phyloP scores from a whole-genome alignment of 2,329 filamentous ascomycete species.

The Aureobasidium vineae region DNA sequence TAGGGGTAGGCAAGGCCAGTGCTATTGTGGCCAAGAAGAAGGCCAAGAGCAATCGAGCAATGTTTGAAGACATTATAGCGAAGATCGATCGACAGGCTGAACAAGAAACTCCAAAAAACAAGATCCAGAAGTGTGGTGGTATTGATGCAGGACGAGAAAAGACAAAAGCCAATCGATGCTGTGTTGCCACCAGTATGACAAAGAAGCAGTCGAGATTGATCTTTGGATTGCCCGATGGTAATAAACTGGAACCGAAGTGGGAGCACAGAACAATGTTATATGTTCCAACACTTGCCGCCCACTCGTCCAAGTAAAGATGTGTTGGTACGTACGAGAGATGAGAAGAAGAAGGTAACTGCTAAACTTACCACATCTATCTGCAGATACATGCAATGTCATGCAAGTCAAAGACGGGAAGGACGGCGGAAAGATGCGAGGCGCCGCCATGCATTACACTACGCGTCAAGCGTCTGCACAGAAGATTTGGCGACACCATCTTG shows the following conservation, averaged over 20 bases:
- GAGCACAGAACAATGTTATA: slow-evolving; percentile 15
- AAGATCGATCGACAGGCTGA: background rate
- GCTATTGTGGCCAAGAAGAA: slow-evolving; percentile 2
- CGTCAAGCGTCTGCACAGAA: slow-evolving; percentile 4
- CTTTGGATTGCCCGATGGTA: background rate
- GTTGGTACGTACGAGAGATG: slow-evolving; percentile 9
- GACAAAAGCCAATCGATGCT: slow-evolving; percentile 10
- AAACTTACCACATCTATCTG: slow-evolving; percentile 15
- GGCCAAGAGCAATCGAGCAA: slow-evolving; percentile 6
- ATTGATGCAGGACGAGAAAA: background rate
- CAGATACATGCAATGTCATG: slow-evolving; percentile 23
- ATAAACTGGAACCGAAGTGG: slow-evolving; percentile 1
- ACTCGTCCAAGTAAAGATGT: background rate
- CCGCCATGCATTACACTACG: slow-evolving; percentile 16
- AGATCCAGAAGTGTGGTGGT: background rate
- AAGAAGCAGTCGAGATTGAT: background rate
- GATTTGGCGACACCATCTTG: background rate
- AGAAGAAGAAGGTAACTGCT: background rate
- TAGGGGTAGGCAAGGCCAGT: slow-evolving; percentile 5
- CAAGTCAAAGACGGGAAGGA: slow-evolving; percentile 15
- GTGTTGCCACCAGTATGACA: background rate
- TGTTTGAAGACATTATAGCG: slow-evolving; percentile 10
- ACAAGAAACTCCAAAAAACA: background rate
- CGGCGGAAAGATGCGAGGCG: slow-evolving; percentile 1
- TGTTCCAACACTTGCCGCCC: slow-evolving; percentile 2